Percentiles rank a stretch among this genome's conserved stretches.
These are phyloP conservation scores for Fragaria ananassa DNA, from an alignment of 306 rosid species.

Conservation along the genomic window DNA sequence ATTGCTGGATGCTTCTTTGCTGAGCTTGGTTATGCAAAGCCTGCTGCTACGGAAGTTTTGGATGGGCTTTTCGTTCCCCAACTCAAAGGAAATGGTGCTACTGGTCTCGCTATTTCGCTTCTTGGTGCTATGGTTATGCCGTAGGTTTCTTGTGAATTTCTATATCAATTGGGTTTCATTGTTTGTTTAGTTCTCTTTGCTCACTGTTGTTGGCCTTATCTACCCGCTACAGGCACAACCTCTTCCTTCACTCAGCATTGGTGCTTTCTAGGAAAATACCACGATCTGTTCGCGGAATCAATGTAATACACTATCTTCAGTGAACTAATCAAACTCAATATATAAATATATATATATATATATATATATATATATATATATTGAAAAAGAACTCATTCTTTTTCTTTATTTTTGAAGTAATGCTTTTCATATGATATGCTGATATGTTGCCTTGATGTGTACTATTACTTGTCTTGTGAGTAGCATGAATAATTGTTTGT, in stretches of 20 bases:
- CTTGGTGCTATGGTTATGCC: slow-evolving; percentile 99
- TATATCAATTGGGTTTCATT: slow-evolving; percentile 9
- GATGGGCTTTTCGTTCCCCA: slow-evolving; percentile 80
- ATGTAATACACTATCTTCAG: slow-evolving; percentile 41
- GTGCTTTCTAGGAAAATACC: slow-evolving; percentile 96
- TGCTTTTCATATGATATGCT: not conserved
- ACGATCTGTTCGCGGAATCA: slow-evolving; percentile 73
- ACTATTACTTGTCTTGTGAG: not conserved
- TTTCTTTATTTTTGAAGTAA: not conserved
- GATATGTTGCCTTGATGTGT: not conserved
- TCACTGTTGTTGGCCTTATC: slow-evolving; percentile 20
- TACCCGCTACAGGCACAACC: slow-evolving; percentile 73
- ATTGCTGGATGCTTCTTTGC: slow-evolving; percentile 86
- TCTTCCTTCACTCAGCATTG: slow-evolving; percentile 95
- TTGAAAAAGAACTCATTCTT: not conserved
- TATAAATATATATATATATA: too few relatives aligned
- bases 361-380: too few relatives aligned
- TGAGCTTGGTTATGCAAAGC: slow-evolving; percentile 92
- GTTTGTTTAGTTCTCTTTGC: slow-evolving; percentile 3
- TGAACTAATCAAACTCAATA: slow-evolving; percentile 6
- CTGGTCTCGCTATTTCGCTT: slow-evolving; percentile 96
- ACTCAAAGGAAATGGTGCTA: slow-evolving; percentile 85
- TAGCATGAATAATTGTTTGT: not conserved
- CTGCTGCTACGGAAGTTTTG: slow-evolving; percentile 62
- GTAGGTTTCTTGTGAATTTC: slow-evolving; percentile 46